Evolutionary conservation across 257 asterid genomes (phyloP), one percentile per base, ranked within the genome.

Genomic region (Lavandula angustifolia): DNA sequence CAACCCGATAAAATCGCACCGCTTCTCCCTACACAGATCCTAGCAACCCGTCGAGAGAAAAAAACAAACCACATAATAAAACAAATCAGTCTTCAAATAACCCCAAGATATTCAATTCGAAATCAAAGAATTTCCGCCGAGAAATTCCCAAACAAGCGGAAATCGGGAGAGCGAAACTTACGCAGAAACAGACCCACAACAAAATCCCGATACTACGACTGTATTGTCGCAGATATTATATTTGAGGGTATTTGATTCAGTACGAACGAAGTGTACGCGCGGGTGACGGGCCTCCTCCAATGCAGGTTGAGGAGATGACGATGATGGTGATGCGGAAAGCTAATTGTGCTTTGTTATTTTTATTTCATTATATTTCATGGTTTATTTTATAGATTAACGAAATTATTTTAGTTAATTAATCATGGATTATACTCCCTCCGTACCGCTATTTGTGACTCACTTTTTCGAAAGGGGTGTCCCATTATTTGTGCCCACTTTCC

Each of bases 231-330:
- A 53, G 35, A n/a, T 40, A 44, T 51, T 8, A 22, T 22, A 63
- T 12, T 11, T 5, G 46, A 37, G 44, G 73, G 47, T 64, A 60
- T 43, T 41, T 42, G 71, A 60, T 64, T 64, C 61, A 44, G 68
- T 54, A 37, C 48, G 73, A 57, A 71, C 47, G 71, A 53, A 67
- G 71, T 43, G 48, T 46, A 13, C 43, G 62, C 17, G 33, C 37
- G 62, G 60, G 49, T 14, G 76, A 62, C 33, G 42, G 60, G 60
- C 48, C 67, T 69, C 76, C 81, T 73, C 81, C 72, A 73, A 64
- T 76, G 78, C 77, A 61, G 72, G 70, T 62, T 42, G 77, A 64
- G 60, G 76, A 68, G 75, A 60, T 51, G 73, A 62, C 40, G 76
- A 32, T 40, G 65, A 14, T 44, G 62, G 8, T 34, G 66, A 62